Percentiles rank a stretch among this genome's conserved stretches.
phyloP scores from a whole-genome alignment of 768 basidiomycete genomes.

The Podaxis pistillaris region DNA sequence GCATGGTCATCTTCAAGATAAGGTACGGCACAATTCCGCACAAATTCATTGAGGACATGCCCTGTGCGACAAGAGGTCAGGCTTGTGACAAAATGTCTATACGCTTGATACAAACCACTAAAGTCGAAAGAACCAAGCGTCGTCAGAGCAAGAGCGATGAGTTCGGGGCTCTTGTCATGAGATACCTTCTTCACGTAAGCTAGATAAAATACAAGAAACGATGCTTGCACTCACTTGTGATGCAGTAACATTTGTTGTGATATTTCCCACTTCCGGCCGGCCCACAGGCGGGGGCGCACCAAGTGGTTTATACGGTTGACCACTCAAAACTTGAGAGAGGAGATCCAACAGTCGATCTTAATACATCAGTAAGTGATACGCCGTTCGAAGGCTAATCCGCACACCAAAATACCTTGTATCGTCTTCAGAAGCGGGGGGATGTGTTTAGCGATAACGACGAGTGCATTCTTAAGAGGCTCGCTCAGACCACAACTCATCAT shows the following conservation, averaged over 20 bases:
- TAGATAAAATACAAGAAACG: background rate
- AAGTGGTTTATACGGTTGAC: slow-evolving; percentile 82
- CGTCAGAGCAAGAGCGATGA: slow-evolving; percentile 78
- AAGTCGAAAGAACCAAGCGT: slow-evolving; percentile 95
- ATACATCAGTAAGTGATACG: background rate
- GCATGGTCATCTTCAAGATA: slow-evolving; percentile 92
- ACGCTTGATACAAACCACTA: slow-evolving; percentile 53
- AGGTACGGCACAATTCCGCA: slow-evolving; percentile 85
- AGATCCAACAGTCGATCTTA: slow-evolving; percentile 88
- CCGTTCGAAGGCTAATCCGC: background rate
- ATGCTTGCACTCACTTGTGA: slow-evolving; percentile 39
- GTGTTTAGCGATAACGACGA: slow-evolving; percentile 78
- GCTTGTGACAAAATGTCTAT: background rate
- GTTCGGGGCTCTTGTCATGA: slow-evolving; percentile 62
- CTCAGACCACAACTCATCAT: slow-evolving; percentile 96
- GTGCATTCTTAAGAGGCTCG: slow-evolving; percentile 81
- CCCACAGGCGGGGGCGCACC: slow-evolving; percentile 74
- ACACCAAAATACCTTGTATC: slow-evolving; percentile 71
- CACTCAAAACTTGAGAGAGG: slow-evolving; percentile 76
- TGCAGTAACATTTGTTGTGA: slow-evolving; percentile 50
- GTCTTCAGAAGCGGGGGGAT: slow-evolving; percentile 90
- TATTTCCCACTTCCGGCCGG: slow-evolving; percentile 47
- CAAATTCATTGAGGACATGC: slow-evolving; percentile 93
- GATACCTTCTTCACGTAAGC: slow-evolving; percentile 31
- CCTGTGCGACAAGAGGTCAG: slow-evolving; percentile 40